A percentile compares a stretch with the other conserved stretches of the same genome.
phyloP scores from a whole-genome alignment of 208 protist species.

The Trypanosoma melophagium region DNA sequence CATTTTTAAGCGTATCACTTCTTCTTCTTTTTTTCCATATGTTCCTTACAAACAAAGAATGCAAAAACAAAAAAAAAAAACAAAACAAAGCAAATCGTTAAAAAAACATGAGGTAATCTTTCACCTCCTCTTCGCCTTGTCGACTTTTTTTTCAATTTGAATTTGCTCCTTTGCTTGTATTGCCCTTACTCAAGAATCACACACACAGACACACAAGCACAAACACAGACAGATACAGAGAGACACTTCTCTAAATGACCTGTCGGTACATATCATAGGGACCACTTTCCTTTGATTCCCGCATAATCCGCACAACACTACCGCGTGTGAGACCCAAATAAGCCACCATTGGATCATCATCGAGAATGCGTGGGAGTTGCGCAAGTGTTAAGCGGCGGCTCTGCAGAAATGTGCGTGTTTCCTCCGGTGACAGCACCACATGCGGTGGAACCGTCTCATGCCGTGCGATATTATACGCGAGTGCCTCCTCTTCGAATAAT shows the following conservation, averaged over 20 bases:
- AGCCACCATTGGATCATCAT: constrained; percentile 93
- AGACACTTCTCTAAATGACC: constrained; percentile 71
- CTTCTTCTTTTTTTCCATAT: too few species aligned
- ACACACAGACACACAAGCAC: constrained; percentile 6
- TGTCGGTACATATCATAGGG: constrained; percentile 98
- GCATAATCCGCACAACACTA: constrained; percentile 95
- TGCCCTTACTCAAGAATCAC: background rate
- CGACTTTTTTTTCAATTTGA: background rate
- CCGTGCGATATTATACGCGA: constrained; percentile 94
- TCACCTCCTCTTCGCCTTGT: background rate
- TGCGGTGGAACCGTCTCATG: constrained; percentile 96
- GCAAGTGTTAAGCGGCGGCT: constrained; percentile 87
- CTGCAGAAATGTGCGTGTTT: constrained; percentile 81
- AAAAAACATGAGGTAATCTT: too few species aligned
- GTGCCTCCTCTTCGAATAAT: constrained; percentile 91
- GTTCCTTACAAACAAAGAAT: too few species aligned
- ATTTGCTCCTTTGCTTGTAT: background rate
- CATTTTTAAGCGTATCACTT: too few species aligned
- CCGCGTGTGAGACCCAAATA: constrained; percentile 93
- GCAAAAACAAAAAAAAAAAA: too few species aligned
- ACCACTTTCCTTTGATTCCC: constrained; percentile 93
- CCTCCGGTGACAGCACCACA: constrained; percentile 58
- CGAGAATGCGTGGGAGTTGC: constrained; percentile 95
- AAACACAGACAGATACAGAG: background rate
- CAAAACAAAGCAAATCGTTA: too few species aligned